A percentile compares a stretch with the other conserved stretches of the same genome.
Conservation (phyloP, 2,329 filamentous ascomycete species). For the Alternaria longipes region DNA sequence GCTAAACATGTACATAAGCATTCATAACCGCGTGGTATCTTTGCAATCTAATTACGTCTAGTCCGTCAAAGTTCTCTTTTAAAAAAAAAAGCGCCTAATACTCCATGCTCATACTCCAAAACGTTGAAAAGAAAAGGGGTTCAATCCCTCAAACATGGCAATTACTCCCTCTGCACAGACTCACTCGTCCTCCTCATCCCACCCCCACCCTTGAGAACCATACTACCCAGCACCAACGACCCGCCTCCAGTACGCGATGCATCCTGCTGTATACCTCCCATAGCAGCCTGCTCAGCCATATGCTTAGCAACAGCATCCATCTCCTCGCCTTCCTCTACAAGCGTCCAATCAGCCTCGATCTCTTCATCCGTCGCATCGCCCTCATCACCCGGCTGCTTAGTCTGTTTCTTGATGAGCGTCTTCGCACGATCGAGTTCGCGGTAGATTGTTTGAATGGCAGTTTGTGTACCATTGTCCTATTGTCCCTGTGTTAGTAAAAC, state of each 20-base stretch:
- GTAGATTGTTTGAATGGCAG: conserved; percentile 90
- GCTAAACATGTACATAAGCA: background rate
- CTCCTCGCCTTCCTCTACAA: conserved; percentile 72
- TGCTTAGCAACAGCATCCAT: conserved; percentile 28
- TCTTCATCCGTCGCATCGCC: conserved; percentile 64
- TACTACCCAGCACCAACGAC: conserved; percentile 42
- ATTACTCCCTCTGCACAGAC: background rate
- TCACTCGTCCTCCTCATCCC: background rate
- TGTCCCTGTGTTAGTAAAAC: background rate
- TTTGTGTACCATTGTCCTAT: conserved; percentile 89
- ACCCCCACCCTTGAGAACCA: conserved; percentile 40
- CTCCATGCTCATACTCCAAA: background rate
- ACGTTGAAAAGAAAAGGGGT: background rate
- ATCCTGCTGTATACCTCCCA: background rate
- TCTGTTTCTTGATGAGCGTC: conserved; percentile 75
- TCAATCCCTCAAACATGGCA: conserved; percentile 21
- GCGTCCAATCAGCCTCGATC: conserved; percentile 89
- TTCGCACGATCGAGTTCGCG: conserved; percentile 93
- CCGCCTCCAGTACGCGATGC: conserved; percentile 23
- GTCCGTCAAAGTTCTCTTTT: no score
- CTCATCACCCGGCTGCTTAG: conserved; percentile 33
- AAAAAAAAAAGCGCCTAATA: background rate
- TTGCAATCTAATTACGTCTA: background rate
- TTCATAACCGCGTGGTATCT: background rate
- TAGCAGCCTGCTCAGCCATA: conserved; percentile 29